Conservation (phyloP, 345 rosid genomes). For the Streptanthus diversifolius region DNA sequence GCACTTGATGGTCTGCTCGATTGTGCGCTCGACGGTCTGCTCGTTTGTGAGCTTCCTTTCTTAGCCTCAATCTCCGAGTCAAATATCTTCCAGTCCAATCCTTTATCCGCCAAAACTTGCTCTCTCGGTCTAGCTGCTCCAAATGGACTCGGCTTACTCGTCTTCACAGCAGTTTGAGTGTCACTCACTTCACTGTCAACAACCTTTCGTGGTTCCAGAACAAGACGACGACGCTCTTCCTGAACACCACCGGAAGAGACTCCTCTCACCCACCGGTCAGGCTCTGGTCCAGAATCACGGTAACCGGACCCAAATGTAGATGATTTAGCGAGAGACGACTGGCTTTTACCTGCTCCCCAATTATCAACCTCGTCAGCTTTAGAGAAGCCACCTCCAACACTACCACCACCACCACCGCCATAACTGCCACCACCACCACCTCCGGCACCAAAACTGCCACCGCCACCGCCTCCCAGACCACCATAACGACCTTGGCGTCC, state of each 20-base stretch:
- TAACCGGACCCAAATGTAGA: conserved; percentile 65
- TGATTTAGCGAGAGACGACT: conserved; percentile 42
- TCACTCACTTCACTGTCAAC: conserved; percentile 45
- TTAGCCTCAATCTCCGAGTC: conserved; percentile 75
- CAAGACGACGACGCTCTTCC: conserved; percentile 64
- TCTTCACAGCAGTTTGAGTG: conserved; percentile 35
- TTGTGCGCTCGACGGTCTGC: conserved; percentile 83
- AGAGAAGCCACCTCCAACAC: conserved; percentile 48
- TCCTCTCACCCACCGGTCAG: conserved; percentile 71
- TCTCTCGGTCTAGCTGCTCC: conserved; percentile 96
- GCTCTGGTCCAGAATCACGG: conserved; percentile 51
- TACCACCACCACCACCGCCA: conserved; percentile 1
- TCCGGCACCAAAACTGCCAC: conserved; percentile 36
- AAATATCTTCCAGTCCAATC: conserved; percentile 85
- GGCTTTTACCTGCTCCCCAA: conserved; percentile 65
- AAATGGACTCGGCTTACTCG: conserved; percentile 73
- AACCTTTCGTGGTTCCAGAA: conserved; percentile 60
- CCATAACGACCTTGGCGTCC: conserved; percentile 55
- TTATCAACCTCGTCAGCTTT: conserved; percentile 83
- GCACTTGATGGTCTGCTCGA: conserved; percentile 96
- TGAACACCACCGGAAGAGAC: conserved; percentile 41
- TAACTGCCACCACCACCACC: neutral
- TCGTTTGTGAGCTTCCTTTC: conserved; percentile 46
- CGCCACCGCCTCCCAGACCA: conserved; percentile 49
- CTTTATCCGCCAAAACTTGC: conserved; percentile 87